Evolutionary conservation across 768 basidiomycete species (phyloP), one percentile per base, ranked within the genome.

Genomic region (Asterophora lycoperdoides): DNA sequence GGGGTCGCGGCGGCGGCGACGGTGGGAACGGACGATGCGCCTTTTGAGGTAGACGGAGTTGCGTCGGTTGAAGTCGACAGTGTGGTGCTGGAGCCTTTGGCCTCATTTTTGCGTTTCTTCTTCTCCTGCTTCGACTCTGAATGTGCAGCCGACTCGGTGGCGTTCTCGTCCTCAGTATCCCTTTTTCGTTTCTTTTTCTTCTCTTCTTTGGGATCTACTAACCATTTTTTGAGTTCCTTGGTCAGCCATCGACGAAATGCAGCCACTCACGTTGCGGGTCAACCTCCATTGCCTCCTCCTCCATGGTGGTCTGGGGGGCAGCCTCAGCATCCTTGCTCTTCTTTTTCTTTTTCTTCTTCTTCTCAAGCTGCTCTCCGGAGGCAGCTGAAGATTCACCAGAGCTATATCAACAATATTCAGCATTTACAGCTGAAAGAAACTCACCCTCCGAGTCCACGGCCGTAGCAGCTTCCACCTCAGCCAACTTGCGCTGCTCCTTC

Each of bases 121-220:
- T 68, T 74, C 58, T 71, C 71, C 54, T 70, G 73, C 60, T 72
- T 73, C 41, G 70, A 68, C 55, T 64, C 61, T 26, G 58, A 54
- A 23, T 36, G 41, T 34, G 42, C 44, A 17, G 29, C 43, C 23
- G 46, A 14, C 15, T 52, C 49, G 8, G 43, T 44, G 9, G 39
- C 48, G 19, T 45, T 56, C 9, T 60, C 61, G 4, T 57, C 55
- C 36, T 56, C 68, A 14, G 60, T 61, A 26, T 73, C 66, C 7
- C 67, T 66, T 54, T 75, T 74, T 26, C 68, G 68, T 57, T 72
- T 75, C 64, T 70, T 71, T 38, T 66, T 64, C 62, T 68, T 68
- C 49, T 69, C 68, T 47, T 68, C 64, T 59, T 54, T 60, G 44
- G 55, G 35, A 29, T 51, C 53, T 46, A 46, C 41, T 13, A 46